A percentile compares a stretch with the other conserved stretches of the same genome.
These are phyloP conservation scores for Melampsora americana DNA, from an alignment of 1,284 basidiomycete genomes.

Conservation along the genomic window DNA sequence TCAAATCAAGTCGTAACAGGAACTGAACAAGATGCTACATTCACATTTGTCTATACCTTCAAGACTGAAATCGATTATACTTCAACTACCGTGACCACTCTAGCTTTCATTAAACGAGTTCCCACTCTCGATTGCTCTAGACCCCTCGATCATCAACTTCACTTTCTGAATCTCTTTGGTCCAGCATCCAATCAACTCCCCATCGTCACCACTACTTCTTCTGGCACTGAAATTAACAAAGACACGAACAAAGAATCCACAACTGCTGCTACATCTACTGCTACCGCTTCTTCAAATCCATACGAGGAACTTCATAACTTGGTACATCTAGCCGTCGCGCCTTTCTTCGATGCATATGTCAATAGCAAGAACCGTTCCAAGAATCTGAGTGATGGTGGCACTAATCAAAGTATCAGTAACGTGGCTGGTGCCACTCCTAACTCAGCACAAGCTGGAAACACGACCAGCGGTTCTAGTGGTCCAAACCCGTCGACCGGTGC, in stretches of 20 bases:
- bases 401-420: conserved; percentile 44
- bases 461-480: conserved; percentile 20
- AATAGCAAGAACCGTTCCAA: conserved; percentile 55
- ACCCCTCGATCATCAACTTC: conserved; percentile 79
- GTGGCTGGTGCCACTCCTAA: conserved; percentile 6
- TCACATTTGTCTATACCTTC: conserved; percentile 65
- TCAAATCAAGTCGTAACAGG: background rate
- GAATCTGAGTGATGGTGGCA: conserved; percentile 21
- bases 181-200: conserved; percentile 64
- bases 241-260: conserved; percentile 44
- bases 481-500: conserved; percentile 25
- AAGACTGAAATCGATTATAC: conserved; percentile 75
- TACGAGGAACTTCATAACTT: conserved; percentile 96
- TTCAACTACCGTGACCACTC: conserved; percentile 72
- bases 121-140: conserved; percentile 73
- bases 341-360: conserved; percentile 97
- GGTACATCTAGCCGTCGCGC: conserved; percentile 91
- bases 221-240: conserved; percentile 28
- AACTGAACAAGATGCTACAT: conserved; percentile 26
- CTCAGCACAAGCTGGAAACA: conserved; percentile 15
- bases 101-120: conserved; percentile 90
- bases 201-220: conserved; percentile 17
- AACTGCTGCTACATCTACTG: conserved; percentile 52
- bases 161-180: conserved; percentile 87
- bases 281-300: conserved; percentile 60